Evolutionary conservation across 805 yeast species (phyloP), one percentile per base, ranked within the genome.

Genomic region (Ogataea glucozyma): DNA sequence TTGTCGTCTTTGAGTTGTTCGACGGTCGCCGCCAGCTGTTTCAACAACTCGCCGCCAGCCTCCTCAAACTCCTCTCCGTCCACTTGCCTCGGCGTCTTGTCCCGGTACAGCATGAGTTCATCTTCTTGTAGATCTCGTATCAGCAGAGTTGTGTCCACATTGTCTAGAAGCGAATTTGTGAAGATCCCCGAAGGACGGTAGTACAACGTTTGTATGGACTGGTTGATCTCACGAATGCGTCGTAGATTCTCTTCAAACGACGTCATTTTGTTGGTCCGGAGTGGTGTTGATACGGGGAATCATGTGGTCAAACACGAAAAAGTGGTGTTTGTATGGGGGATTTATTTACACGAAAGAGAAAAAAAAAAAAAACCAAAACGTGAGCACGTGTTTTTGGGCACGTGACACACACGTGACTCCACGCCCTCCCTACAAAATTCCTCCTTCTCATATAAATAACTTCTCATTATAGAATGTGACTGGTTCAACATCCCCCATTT

Each of bases 81-180:
- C n/a, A 57, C 44, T 35, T 57, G 56, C 8, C 36, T 31, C 6
- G 52, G 33, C 5, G 58, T 46, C 31, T 48, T 51, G 21, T 51
- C 52, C 26, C 46, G 47, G 30, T 53, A 51, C 26, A 51, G 21
- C 17, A 44, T 26, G n/a, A 46, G 21, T 41, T 54, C 61, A 30
- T 51, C 52, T 8, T 40, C 44, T 26, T 56, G 58, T 8, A 53
- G 45, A 32, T 57, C 63, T 37, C 56, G 44, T 14, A 58, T 46
- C 31, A 55, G 41, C 13, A 41, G 46, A 16, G 54, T 53, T 7
- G 57, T 50, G 19, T 49, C 54, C 16, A 49, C 42, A 18, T 52
- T 46, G 11, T 53, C 49, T 18, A 51, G 31, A 24, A 58, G 39
- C 20, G 61, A 49, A 31, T 54, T 55, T 13, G 58, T 48, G 43